Evolutionary conservation across 2,329 filamentous ascomycete genomes (phyloP), one percentile per base, ranked within the genome.

Genomic region (Zalaria sp.): DNA sequence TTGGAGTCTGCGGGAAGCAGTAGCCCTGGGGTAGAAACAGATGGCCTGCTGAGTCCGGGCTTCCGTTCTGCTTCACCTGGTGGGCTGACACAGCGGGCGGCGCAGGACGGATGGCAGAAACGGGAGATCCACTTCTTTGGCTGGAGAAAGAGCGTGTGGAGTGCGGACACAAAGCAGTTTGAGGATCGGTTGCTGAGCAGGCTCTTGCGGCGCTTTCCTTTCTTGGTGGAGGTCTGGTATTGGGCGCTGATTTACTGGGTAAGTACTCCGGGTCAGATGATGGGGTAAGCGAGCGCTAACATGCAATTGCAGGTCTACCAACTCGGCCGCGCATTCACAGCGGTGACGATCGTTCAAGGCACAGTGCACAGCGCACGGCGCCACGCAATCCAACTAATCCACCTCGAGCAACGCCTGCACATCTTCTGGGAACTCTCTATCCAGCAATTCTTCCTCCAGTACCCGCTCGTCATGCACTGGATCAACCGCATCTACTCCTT

Each of bases 191-290:
- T 79, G 8, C 63, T 82, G 39, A 81, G 77, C 54, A 68, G 79
- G 4, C 50, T 85, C 31, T 67, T 85, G 9, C 68, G 68, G 43
- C 79, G 74, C 53, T 75, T 83, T 49, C 81, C 82, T 0, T 86
- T 86, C 54, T 58, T 85, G 27, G 77, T 78, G 1, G 82, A 86
- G 59, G 79, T 74, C 34, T 85, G 80, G 79, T 85, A 85, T 52
- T 85, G 81, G 81, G 75, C 77, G 3, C 62, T 83, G 47, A 78
- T 85, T 39, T 85, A 85, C 63, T 85, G 81, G 79, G 80, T 83
- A 69, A 51, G 72, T 55, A 27, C n/a, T 42, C n/a, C n/a, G 11
- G 4, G 31, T 8, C 9, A 3, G 2, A 8, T 8, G 5, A 28
- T 39, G 18, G 18, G 25, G 32, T 18, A 3, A 5, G 18, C 10